These are phyloP conservation scores for Yamadazyma membranifaciens DNA, from an alignment of 1,139 yeast species.

Conservation along the genomic window DNA sequence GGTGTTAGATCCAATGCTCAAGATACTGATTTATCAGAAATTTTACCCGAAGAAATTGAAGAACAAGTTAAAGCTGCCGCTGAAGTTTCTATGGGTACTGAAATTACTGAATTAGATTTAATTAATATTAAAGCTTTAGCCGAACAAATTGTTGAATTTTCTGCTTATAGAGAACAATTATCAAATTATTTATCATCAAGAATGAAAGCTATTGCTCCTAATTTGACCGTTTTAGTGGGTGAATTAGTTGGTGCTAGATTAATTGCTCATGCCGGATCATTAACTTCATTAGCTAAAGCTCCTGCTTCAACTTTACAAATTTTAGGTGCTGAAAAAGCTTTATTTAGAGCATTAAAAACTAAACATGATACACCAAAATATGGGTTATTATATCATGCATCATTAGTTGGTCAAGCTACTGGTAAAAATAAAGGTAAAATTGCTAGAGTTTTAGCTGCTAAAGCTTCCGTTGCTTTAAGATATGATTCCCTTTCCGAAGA, in stretches of 20 bases:
- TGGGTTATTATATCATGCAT: slow-evolving; percentile 95
- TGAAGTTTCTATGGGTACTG: slow-evolving; percentile 98
- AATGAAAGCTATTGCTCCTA: slow-evolving; percentile 98
- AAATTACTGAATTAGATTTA: slow-evolving; percentile 91
- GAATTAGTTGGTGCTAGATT: slow-evolving; percentile 98
- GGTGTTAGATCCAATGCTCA: slow-evolving; percentile 91
- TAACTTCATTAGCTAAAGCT: slow-evolving; percentile 93
- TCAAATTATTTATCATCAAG: slow-evolving; percentile 87
- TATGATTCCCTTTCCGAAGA: slow-evolving; percentile 97
- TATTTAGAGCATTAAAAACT: slow-evolving; percentile 97
- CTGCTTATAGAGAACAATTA: slow-evolving; percentile 88
- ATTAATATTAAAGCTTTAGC: slow-evolving; percentile 89
- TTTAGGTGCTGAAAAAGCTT: slow-evolving; percentile 98
- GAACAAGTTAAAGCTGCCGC: slow-evolving; percentile 82
- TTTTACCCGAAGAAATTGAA: slow-evolving; percentile 90
- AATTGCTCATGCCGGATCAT: slow-evolving; percentile 97
- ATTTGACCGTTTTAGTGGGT: slow-evolving; percentile 93
- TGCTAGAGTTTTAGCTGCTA: slow-evolving; percentile 98
- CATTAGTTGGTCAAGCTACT: slow-evolving; percentile 94
- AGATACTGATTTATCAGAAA: slow-evolving; percentile 85
- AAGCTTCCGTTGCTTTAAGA: slow-evolving; percentile 94
- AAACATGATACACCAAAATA: slow-evolving; percentile 98
- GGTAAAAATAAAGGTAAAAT: slow-evolving; percentile 98
- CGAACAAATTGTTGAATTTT: slow-evolving; percentile 87
- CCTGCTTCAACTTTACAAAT: slow-evolving; percentile 99